Evolutionary conservation across 805 yeast species (phyloP), one percentile per base, ranked within the genome.

Genomic region (Teunomyces lycoperdinae): DNA sequence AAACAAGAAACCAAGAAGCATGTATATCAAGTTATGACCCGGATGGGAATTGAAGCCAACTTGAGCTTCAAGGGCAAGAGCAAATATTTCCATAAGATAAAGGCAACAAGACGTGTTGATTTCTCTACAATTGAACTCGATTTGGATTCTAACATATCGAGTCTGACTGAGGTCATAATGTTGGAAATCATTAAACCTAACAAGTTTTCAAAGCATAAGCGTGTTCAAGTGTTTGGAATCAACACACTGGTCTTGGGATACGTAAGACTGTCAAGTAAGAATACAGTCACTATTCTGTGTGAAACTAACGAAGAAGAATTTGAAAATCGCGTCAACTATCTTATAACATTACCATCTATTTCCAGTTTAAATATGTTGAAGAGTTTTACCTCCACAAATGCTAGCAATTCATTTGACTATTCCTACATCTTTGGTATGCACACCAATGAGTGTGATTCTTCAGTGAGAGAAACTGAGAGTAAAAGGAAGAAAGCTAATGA

Each of bases 111-210:
- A 4, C 45, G 33, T 9, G 24, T 35, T 4, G 48, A 42, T 9
- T 20, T 47, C 13, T 29, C 36, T n/a, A 44, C 44, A 38, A 30
- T 44, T 28, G 42, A 43, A 26, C 13, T 45, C 5, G 36, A 36
- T 38, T 26, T 50, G 9, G 27, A 35, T 34, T 20, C 13, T 14
- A 13, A 24, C 24, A 10, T 28, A 14, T 5, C 11, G 3, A 6
- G 6, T 26, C 2, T 54, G 43, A 3, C 52, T 46, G 14, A 24
- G 10, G 43, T 66, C 3, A 53, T 55, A 3, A 47, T 66, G 13
- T 9, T 66, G 11, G 66, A 63, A 31, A 43, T 68, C 9, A 54
- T 58, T 9, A 61, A 58, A 44, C 70, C 71, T 0, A 61, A 60
- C 43, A 58, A 56, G 34, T 57, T 48, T 29, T 60, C 64, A 1